Evolutionary conservation across 305 asterid genomes (phyloP).

Genomic region (Fraxinus baroniana): DNA sequence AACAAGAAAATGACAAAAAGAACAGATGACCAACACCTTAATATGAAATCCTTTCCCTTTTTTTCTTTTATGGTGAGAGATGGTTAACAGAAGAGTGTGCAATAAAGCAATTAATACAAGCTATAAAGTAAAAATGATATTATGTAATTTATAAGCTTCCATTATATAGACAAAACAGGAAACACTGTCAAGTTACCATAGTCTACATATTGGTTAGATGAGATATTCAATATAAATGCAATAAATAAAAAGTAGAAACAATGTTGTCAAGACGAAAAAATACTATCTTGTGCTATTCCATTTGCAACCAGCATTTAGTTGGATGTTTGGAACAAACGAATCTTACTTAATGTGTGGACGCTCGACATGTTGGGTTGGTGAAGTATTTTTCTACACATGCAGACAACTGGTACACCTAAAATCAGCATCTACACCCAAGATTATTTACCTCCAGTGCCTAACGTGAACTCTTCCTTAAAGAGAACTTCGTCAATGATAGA

Average conservation of each 20-base stretch:
- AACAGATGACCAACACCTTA: neutral
- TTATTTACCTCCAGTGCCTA: neutral
- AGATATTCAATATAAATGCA: neutral
- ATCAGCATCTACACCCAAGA: neutral
- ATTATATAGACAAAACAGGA: neutral
- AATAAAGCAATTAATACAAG: neutral
- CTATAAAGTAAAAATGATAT: neutral
- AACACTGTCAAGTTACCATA: neutral
- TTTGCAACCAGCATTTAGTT: neutral
- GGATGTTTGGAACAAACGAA: neutral
- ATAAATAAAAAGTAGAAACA: neutral
- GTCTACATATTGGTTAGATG: neutral
- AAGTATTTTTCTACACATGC: neutral
- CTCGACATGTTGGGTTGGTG: neutral
- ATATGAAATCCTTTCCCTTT: neutral
- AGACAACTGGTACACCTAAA: neutral
- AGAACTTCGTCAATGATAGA: neutral
- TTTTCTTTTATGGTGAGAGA: neutral
- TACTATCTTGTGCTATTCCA: neutral
- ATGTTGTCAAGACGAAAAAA: neutral
- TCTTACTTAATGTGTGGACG: neutral
- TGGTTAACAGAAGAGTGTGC: neutral
- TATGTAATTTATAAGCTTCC: neutral
- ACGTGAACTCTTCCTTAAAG: neutral
- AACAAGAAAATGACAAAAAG: neutral